Evolutionary conservation across 2,329 filamentous ascomycete species (phyloP).

Genomic region (Epichloe scottii): DNA sequence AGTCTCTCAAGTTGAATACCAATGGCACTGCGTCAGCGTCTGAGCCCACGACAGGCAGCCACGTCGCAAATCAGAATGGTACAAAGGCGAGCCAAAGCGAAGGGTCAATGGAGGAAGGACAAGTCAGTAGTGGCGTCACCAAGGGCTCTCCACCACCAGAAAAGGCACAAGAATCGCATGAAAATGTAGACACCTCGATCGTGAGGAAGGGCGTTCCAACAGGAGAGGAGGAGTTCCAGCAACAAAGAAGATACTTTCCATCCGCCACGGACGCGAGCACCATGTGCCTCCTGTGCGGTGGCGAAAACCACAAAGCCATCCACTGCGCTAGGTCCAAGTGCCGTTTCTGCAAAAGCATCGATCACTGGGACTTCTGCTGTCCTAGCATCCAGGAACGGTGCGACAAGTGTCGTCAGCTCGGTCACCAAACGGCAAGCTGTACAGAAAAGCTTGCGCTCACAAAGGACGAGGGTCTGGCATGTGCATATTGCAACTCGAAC

Average conservation of each 20-base stretch:
- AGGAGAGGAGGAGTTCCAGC: constrained; percentile 21
- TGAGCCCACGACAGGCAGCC: not conserved
- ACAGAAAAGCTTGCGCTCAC: constrained; percentile 40
- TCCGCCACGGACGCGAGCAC: constrained; percentile 27
- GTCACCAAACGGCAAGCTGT: constrained; percentile 42
- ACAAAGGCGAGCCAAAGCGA: not conserved
- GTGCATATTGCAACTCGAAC: constrained; percentile 44
- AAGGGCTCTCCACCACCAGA: not conserved
- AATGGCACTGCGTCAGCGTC: not conserved
- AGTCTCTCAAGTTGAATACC: constrained; percentile 7
- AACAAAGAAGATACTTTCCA: constrained; percentile 39
- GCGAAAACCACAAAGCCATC: constrained; percentile 30
- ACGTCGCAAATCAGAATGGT: not conserved
- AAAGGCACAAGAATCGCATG: not conserved
- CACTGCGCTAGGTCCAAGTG: constrained; percentile 35
- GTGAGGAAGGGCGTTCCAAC: constrained; percentile 14
- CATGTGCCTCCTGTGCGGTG: constrained; percentile 41
- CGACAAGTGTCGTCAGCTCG: constrained; percentile 48
- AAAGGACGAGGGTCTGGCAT: constrained; percentile 42
- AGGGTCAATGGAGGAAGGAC: not conserved
- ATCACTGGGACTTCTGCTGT: constrained; percentile 39
- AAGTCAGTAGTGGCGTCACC: constrained; percentile 2
- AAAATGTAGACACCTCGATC: constrained; percentile 4
- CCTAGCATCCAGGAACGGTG: constrained; percentile 37
- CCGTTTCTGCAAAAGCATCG: constrained; percentile 30